Percentiles rank a stretch among this genome's conserved stretches.
phyloP scores from a whole-genome alignment of 176 grass and related monocot genomes.

The Calamus simplicifolius region DNA sequence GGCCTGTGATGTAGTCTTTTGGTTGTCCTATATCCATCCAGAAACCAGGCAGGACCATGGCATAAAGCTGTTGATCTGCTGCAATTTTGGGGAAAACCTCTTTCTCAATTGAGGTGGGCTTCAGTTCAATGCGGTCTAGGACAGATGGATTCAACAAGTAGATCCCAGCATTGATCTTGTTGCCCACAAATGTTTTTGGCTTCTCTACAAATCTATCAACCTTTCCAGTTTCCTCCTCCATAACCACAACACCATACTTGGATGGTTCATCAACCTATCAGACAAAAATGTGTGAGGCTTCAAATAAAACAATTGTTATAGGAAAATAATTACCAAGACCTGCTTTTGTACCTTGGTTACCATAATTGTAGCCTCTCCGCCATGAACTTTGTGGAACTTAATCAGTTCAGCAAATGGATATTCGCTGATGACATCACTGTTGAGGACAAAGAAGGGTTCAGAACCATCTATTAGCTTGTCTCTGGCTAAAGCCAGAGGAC shows the following conservation, averaged over 20 bases:
- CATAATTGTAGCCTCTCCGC: constrained; percentile 7
- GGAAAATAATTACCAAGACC: no score
- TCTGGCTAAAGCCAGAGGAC: constrained; percentile 1
- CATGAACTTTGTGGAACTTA: constrained; percentile 1
- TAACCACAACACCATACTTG: constrained; percentile 9
- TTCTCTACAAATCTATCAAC: constrained; percentile 10
- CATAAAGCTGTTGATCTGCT: neutral
- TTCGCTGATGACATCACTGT: constrained; percentile 9
- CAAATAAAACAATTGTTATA: no score
- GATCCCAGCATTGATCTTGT: constrained; percentile 10
- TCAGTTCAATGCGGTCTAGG: neutral
- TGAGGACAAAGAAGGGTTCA: constrained; percentile 5
- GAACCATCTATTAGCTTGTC: constrained; percentile 6
- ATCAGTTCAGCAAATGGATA: constrained; percentile 1
- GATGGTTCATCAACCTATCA: constrained; percentile 7
- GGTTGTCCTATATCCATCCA: constrained; percentile 12
- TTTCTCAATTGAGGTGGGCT: constrained; percentile 13
- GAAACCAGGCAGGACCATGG: constrained; percentile 12
- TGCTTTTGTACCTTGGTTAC: constrained; percentile 1
- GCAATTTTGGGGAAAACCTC: constrained; percentile 9
- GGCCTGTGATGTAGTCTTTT: constrained; percentile 5
- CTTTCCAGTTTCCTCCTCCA: constrained; percentile 11
- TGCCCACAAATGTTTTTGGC: constrained; percentile 2
- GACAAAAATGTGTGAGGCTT: no score
- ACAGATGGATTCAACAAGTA: constrained; percentile 9